Percentiles rank a stretch among this genome's conserved stretches.
phyloP scores from a whole-genome alignment of 257 asterid genomes.

The Rauvolfia tetraphylla region DNA sequence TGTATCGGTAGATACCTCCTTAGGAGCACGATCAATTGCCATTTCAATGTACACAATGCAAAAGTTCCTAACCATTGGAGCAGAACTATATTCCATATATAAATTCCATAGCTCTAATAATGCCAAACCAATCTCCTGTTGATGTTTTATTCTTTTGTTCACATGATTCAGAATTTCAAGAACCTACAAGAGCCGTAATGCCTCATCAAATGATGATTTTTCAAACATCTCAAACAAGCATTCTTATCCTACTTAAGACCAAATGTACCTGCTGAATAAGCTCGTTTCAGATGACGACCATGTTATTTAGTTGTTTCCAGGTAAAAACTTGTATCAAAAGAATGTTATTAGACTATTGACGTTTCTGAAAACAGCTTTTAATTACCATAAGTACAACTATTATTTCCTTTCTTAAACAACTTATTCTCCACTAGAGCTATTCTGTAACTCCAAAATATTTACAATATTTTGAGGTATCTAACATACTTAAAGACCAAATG shows the following conservation, averaged over 20 bases:
- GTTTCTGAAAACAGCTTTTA: background rate
- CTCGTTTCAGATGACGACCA: background rate
- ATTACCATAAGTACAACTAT: no score
- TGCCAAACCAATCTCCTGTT: slow-evolving; percentile 65
- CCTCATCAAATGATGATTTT: background rate
- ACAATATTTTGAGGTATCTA: background rate
- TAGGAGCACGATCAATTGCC: slow-evolving; percentile 76
- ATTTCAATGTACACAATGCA: slow-evolving; percentile 88
- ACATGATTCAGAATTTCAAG: slow-evolving; percentile 88
- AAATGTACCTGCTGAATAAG: background rate
- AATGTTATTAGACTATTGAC: background rate
- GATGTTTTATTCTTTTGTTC: slow-evolving; percentile 93
- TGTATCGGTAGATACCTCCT: slow-evolving; percentile 48
- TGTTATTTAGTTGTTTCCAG: background rate
- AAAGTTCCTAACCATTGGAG: slow-evolving; percentile 84
- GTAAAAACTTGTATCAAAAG: background rate
- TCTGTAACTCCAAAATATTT: background rate
- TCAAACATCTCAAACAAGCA: background rate
- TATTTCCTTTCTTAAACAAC: background rate
- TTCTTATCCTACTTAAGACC: background rate
- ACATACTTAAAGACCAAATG: background rate
- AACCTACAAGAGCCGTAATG: slow-evolving; percentile 20
- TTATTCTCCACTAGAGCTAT: background rate
- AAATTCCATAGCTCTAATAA: slow-evolving; percentile 71
- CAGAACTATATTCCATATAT: slow-evolving; percentile 64